Percentiles rank a stretch among this genome's conserved stretches.
phyloP scores from a whole-genome alignment of 176 grass and related monocot genomes.

The Neostapfia colusana region DNA sequence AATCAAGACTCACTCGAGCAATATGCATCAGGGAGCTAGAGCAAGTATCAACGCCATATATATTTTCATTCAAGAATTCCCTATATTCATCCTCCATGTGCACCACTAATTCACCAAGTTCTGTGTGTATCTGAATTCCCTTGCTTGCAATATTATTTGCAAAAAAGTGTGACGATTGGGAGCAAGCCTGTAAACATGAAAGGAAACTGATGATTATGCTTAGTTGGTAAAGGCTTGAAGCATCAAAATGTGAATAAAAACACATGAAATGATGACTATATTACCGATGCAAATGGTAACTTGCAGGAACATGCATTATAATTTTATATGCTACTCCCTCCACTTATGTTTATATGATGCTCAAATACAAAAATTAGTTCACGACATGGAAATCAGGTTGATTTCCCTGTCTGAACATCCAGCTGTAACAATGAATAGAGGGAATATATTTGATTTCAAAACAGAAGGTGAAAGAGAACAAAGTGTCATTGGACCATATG shows the following conservation, averaged over 20 bases:
- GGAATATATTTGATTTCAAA: slow-evolving; percentile 8
- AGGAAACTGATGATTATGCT: slow-evolving; percentile 20
- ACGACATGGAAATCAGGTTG: neutral
- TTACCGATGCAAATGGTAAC: slow-evolving; percentile 20
- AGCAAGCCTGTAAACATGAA: slow-evolving; percentile 68
- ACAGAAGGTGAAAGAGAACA: slow-evolving; percentile 14
- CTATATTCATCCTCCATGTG: slow-evolving; percentile 98
- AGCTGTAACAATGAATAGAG: neutral
- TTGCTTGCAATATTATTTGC: slow-evolving; percentile 99
- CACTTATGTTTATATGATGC: neutral
- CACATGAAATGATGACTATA: slow-evolving; percentile 9
- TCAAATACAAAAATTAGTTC: neutral
- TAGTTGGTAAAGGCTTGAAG: slow-evolving; percentile 18
- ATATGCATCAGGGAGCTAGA: slow-evolving; percentile 86
- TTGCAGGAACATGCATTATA: slow-evolving; percentile 22
- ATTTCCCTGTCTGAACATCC: neutral
- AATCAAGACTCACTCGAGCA: slow-evolving; percentile 84
- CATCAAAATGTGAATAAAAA: slow-evolving; percentile 17
- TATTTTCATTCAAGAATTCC: slow-evolving; percentile 85
- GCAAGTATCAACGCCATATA: slow-evolving; percentile 88
- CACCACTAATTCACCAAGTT: slow-evolving; percentile 91
- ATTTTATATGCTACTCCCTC: neutral
- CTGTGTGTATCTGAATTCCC: slow-evolving; percentile 87
- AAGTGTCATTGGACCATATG: neutral
- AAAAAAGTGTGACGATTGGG: slow-evolving; percentile 92